Evolutionary conservation across 495 filamentous ascomycete genomes (phyloP).

Genomic region (Penicillium antarcticum): DNA sequence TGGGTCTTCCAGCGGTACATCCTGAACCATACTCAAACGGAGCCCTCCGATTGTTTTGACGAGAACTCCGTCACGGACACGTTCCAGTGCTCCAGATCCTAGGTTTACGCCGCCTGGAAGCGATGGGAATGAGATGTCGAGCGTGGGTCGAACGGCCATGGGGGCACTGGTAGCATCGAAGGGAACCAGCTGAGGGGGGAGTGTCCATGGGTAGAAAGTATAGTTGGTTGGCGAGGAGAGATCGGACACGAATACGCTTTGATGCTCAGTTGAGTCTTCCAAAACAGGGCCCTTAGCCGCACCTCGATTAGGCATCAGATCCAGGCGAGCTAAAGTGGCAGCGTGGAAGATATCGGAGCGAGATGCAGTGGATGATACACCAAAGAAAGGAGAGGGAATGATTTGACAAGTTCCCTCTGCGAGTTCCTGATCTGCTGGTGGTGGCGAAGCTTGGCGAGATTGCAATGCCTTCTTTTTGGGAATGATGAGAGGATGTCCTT

Average conservation of each 20-base stretch:
- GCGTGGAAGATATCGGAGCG: slow-evolving; percentile 90
- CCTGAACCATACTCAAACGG: slow-evolving; percentile 74
- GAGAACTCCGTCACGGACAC: slow-evolving; percentile 68
- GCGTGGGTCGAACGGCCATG: slow-evolving; percentile 58
- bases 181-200: slow-evolving; percentile 71
- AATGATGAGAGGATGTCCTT: slow-evolving; percentile 90
- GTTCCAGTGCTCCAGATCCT: slow-evolving; percentile 55
- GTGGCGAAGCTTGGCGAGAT: slow-evolving; percentile 8
- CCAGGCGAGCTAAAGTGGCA: slow-evolving; percentile 76
- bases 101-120: slow-evolving; percentile 50
- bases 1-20: slow-evolving; percentile 42
- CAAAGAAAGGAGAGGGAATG: slow-evolving; percentile 59
- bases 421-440: slow-evolving; percentile 8
- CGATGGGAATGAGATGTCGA: slow-evolving; percentile 80
- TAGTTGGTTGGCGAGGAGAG: slow-evolving; percentile 68
- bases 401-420: slow-evolving; percentile 51
- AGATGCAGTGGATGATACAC: slow-evolving; percentile 74
- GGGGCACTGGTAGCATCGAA: slow-evolving; percentile 67
- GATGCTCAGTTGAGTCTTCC: slow-evolving; percentile 48
- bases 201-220: slow-evolving; percentile 90
- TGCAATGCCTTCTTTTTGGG: slow-evolving; percentile 48
- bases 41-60: slow-evolving; percentile 77
- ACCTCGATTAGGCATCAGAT: slow-evolving; percentile 62
- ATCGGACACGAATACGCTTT: slow-evolving; percentile 54
- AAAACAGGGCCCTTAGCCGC: slow-evolving; percentile 51